These are phyloP conservation scores for Xanthoconium purpureum DNA, from an alignment of 768 basidiomycete genomes.

Conservation along the genomic window DNA sequence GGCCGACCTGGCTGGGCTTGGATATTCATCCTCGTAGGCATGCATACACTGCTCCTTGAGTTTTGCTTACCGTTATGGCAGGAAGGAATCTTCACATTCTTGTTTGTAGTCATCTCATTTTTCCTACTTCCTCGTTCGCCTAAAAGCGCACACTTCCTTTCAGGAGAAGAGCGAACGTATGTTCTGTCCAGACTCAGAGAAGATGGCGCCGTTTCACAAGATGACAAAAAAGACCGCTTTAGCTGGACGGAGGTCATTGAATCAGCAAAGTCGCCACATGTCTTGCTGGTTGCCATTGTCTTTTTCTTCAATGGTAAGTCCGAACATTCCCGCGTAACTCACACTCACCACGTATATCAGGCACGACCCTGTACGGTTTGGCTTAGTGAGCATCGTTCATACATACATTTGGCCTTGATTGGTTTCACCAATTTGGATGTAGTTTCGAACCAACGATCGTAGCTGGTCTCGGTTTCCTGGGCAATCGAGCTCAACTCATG, in stretches of 20 bases:
- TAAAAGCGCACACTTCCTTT: conserved; percentile 48
- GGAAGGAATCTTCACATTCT: conserved; percentile 63
- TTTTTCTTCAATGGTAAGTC: conserved; percentile 52
- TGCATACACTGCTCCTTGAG: neutral
- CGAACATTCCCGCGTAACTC: neutral
- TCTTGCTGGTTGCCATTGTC: conserved; percentile 47
- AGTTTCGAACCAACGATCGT: conserved; percentile 77
- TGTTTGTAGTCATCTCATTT: conserved; percentile 52
- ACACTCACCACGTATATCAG: conserved; percentile 4
- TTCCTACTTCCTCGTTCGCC: conserved; percentile 48
- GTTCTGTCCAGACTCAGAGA: conserved; percentile 31
- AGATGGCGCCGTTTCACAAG: conserved; percentile 36
- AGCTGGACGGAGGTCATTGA: conserved; percentile 54
- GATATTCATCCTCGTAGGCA: conserved; percentile 51
- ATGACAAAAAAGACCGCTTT: conserved; percentile 44
- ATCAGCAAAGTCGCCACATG: conserved; percentile 51
- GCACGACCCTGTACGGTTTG: conserved; percentile 14
- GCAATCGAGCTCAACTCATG: conserved; percentile 56
- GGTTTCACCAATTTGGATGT: conserved; percentile 29
- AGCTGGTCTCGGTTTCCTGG: conserved; percentile 53
- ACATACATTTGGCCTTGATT: conserved; percentile 32
- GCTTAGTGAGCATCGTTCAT: conserved; percentile 21
- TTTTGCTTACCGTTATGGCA: conserved; percentile 4
- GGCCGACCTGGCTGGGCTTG: conserved; percentile 60
- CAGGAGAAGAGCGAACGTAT: conserved; percentile 46